These are phyloP conservation scores for Microascus cirrosus DNA, from an alignment of 2,329 filamentous ascomycete genomes.

Conservation along the genomic window DNA sequence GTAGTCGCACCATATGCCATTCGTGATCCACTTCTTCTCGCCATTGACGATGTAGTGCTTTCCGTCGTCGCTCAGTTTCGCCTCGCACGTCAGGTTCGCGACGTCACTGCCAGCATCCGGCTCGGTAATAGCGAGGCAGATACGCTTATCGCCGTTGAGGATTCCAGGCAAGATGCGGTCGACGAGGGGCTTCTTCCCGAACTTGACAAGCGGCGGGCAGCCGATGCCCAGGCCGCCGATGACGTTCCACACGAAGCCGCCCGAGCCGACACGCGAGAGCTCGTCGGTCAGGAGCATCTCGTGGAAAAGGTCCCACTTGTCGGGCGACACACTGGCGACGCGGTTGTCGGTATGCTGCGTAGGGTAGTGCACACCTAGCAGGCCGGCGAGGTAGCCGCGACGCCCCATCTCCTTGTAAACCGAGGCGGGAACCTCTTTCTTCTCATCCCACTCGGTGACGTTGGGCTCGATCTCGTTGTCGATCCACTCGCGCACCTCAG, in stretches of 20 bases:
- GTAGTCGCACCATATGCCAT: constrained; percentile 93
- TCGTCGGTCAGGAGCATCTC: constrained; percentile 94
- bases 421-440: constrained; percentile 72
- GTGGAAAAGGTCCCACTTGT: constrained; percentile 98
- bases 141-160: constrained; percentile 85
- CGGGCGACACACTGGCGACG: constrained; percentile 67
- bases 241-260: constrained; percentile 93
- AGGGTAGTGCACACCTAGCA: constrained; percentile 77
- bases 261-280: constrained; percentile 76
- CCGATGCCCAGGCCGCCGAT: constrained; percentile 96
- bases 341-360: constrained; percentile 58
- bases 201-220: constrained; percentile 82
- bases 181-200: constrained; percentile 74
- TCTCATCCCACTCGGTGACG: constrained; percentile 95
- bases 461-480: constrained; percentile 81
- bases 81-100: constrained; percentile 89
- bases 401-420: constrained; percentile 96
- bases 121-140: constrained; percentile 95
- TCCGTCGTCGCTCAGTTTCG: constrained; percentile 86
- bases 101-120: constrained; percentile 92
- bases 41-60: constrained; percentile 99
- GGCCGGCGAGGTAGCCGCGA: constrained; percentile 83
- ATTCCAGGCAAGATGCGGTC: constrained; percentile 84
- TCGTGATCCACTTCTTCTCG: constrained; percentile 99
- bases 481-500: constrained; percentile 87